Percentiles rank a stretch among this genome's conserved stretches.
phyloP scores from a whole-genome alignment of 2,329 filamentous ascomycete genomes.

The Monascus ruber region DNA sequence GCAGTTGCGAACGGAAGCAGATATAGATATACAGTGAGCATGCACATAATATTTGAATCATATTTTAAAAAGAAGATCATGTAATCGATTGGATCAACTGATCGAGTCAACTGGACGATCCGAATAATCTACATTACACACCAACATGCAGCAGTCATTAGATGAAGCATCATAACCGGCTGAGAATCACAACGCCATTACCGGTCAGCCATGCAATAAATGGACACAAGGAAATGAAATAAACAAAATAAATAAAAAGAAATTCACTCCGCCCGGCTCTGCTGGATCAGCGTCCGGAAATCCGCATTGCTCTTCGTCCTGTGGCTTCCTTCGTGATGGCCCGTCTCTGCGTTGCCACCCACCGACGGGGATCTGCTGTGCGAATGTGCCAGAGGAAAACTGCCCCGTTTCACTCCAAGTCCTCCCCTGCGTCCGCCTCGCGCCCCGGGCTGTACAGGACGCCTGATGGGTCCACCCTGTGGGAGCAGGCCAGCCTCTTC shows the following conservation, averaged over 20 bases:
- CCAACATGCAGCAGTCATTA: no score
- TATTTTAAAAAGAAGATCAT: no score
- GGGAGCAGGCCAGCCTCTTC: conserved; percentile 19
- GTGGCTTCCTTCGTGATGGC: conserved; percentile 15
- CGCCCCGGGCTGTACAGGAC: conserved; percentile 34
- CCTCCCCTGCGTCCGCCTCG: conserved; percentile 37
- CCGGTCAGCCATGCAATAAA: no score
- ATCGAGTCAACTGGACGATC: no score
- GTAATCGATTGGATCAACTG: no score
- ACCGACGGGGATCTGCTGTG: conserved; percentile 10
- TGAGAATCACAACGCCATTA: no score
- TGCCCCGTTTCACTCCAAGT: conserved; percentile 38
- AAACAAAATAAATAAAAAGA: conserved; percentile 1
- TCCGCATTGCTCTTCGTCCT: conserved; percentile 46
- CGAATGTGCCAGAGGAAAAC: conserved; percentile 5
- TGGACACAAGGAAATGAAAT: no score
- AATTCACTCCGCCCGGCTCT: conserved; percentile 21
- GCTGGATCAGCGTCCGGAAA: conserved; percentile 44
- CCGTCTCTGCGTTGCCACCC: conserved; percentile 13
- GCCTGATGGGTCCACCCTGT: conserved; percentile 27
- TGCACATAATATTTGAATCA: no score
- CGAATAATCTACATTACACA: no score
- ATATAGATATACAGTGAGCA: conserved; percentile 1
- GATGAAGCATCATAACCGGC: no score
- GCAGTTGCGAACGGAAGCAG: neutral